Conservation (phyloP, 2,329 filamentous ascomycete species). For the Colletotrichum aenigma region DNA sequence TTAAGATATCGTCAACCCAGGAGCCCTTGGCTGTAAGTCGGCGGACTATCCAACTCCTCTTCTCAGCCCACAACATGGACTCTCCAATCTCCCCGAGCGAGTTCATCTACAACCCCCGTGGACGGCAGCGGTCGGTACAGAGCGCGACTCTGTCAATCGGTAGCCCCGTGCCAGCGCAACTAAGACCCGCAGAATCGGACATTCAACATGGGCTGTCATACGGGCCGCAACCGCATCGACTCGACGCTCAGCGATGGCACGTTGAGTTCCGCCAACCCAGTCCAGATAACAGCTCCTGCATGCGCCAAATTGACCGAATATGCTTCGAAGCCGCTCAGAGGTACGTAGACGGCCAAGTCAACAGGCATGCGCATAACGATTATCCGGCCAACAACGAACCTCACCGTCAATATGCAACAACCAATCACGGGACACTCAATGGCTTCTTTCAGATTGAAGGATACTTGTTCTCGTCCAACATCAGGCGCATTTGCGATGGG, state of each 20-base stretch:
- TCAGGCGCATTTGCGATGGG: slow-evolving; percentile 31
- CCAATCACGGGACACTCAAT: background rate
- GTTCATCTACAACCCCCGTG: slow-evolving; percentile 9
- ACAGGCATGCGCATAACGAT: slow-evolving; percentile 20
- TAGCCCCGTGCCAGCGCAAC: no score
- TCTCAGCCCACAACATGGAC: background rate
- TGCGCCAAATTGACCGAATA: slow-evolving; percentile 21
- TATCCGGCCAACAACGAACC: background rate
- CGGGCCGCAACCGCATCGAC: background rate
- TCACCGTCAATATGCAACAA: background rate
- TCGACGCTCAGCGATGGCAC: background rate
- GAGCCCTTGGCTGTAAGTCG: background rate
- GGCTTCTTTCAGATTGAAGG: background rate
- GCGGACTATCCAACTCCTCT: background rate
- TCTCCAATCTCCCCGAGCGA: background rate
- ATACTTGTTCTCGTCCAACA: slow-evolving; percentile 31
- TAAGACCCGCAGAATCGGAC: no score
- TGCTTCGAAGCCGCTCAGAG: slow-evolving; percentile 26
- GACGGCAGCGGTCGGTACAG: background rate
- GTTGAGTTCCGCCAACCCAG: background rate
- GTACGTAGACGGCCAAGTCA: slow-evolving; percentile 24
- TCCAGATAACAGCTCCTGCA: background rate
- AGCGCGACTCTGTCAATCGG: background rate
- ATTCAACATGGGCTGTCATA: background rate
- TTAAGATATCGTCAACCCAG: background rate